Evolutionary conservation across 371 early-diverging fungal genomes (phyloP).

Genomic region (Nematocida homosporus): DNA sequence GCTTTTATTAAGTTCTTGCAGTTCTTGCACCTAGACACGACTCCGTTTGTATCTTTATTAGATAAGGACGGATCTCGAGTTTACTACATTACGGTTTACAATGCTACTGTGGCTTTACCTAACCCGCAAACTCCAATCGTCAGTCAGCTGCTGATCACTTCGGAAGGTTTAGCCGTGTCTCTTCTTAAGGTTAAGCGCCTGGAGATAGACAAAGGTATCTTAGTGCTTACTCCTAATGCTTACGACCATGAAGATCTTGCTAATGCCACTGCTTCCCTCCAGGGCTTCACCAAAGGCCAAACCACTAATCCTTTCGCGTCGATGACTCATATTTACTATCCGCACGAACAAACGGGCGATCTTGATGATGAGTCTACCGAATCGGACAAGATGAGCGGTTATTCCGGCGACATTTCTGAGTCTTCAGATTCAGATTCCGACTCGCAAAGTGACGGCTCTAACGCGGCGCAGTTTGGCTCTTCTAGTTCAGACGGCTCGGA

Average conservation of each 20-base stretch:
- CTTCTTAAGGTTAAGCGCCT: constrained; percentile 18
- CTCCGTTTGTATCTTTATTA: not conserved
- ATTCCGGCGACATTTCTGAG: not conserved
- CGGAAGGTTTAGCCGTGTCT: constrained; percentile 34
- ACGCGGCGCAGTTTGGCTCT: too few relatives aligned
- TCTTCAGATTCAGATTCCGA: not conserved
- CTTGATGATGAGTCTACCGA: not conserved
- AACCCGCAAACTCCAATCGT: constrained; percentile 46
- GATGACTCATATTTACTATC: constrained; percentile 1
- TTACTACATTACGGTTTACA: constrained; percentile 43
- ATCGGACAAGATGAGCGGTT: not conserved
- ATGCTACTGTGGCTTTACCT: constrained; percentile 10
- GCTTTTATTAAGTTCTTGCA: not conserved
- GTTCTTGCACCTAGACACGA: not conserved
- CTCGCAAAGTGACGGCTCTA: not conserved
- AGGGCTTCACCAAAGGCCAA: constrained; percentile 29
- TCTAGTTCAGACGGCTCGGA: constrained; percentile 1
- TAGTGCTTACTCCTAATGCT: constrained; percentile 14
- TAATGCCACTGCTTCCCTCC: not conserved
- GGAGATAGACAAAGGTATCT: constrained; percentile 42
- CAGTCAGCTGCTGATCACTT: constrained; percentile 42
- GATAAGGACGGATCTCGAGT: constrained; percentile 28
- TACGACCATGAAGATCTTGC: not conserved
- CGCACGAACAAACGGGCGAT: not conserved
- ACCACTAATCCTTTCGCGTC: constrained; percentile 10